Percentiles rank a stretch among this genome's conserved stretches.
Evolutionary conservation across 2,329 filamentous ascomycete genomes (phyloP).

Genomic region (Cladophialophora carrionii): DNA sequence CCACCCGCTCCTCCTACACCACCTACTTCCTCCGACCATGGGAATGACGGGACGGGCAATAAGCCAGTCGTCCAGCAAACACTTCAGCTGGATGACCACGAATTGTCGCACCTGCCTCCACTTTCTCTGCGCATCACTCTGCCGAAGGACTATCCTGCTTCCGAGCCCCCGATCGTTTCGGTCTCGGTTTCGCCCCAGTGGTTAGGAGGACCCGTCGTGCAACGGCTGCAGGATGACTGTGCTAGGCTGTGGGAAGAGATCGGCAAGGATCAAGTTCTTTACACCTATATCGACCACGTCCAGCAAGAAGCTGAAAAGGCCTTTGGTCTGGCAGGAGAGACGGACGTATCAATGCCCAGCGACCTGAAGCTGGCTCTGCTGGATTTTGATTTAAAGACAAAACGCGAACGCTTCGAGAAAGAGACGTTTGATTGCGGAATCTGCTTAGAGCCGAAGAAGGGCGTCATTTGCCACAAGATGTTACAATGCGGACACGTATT

Average conservation of each 20-base stretch:
- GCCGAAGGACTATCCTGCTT: slow-evolving; percentile 60
- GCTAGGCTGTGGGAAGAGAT: slow-evolving; percentile 63
- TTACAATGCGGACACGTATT: slow-evolving; percentile 87
- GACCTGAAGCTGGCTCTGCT: slow-evolving; percentile 69
- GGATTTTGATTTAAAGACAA: slow-evolving; percentile 76
- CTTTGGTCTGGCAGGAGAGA: slow-evolving; percentile 54
- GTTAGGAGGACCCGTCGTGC: slow-evolving; percentile 54
- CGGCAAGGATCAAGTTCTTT: slow-evolving; percentile 60
- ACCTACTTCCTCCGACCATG: slow-evolving; percentile 47
- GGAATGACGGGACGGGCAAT: slow-evolving; percentile 35
- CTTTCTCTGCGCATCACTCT: slow-evolving; percentile 58
- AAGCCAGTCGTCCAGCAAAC: slow-evolving; percentile 14
- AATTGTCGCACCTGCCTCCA: slow-evolving; percentile 60
- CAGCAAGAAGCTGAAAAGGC: slow-evolving; percentile 61
- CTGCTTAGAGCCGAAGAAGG: slow-evolving; percentile 91
- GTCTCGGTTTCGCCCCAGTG: slow-evolving; percentile 57
- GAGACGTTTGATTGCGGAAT: slow-evolving; percentile 87
- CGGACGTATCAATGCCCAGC: slow-evolving; percentile 49
- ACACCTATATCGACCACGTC: slow-evolving; percentile 63
- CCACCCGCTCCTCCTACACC: slow-evolving; percentile 47
- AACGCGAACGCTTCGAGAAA: slow-evolving; percentile 74
- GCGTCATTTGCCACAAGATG: slow-evolving; percentile 77
- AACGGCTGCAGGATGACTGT: slow-evolving; percentile 53
- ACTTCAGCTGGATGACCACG: slow-evolving; percentile 40
- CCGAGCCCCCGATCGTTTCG: slow-evolving; percentile 54